Evolutionary conservation across 768 basidiomycete genomes (phyloP).

Genomic region (Russula ochroleuca): DNA sequence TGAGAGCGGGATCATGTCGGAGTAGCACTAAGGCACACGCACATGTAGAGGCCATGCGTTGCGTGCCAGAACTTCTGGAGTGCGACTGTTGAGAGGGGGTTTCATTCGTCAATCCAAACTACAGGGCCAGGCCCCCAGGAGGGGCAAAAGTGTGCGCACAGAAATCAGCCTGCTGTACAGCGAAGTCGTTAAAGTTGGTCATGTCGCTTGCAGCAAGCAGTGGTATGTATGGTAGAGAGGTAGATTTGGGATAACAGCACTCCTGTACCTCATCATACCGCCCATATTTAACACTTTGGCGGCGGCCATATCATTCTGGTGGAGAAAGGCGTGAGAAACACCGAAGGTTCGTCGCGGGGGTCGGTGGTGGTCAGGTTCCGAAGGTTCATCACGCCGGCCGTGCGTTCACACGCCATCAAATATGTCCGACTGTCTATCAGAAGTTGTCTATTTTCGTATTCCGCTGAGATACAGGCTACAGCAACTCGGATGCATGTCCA

Average conservation of each 20-base stretch:
- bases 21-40: not conserved
- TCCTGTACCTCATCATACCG: not conserved
- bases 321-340: not conserved
- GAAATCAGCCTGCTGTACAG: not conserved
- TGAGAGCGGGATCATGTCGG: not conserved
- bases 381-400: too few species aligned
- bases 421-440: too few species aligned
- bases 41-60: slow-evolving; percentile 1
- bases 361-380: too few species aligned
- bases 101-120: not conserved
- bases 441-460: too few species aligned
- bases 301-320: not conserved
- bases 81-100: not conserved
- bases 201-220: not conserved
- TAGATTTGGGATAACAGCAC: not conserved
- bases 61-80: not conserved
- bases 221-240: not conserved
- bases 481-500: too few species aligned
- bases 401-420: too few species aligned
- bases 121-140: not conserved
- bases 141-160: not conserved
- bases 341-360: too few species aligned
- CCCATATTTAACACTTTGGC: not conserved
- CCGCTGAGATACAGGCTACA: too few species aligned
- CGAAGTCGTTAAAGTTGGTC: not conserved